Evolutionary conservation across 441 rosid genomes (phyloP).

Genomic region (Pelargonium cotyledonis): DNA sequence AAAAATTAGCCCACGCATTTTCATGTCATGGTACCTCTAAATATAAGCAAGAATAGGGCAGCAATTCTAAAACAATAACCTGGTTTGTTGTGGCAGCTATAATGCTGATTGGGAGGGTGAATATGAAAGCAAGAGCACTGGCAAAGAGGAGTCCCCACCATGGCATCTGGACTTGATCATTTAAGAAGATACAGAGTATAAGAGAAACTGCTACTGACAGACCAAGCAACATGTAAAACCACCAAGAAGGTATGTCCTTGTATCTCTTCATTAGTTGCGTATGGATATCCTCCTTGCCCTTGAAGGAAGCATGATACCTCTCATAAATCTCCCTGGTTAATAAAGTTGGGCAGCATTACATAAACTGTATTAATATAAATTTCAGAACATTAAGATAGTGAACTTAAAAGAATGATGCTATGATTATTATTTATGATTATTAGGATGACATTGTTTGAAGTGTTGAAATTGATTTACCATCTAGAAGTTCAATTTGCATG

Average conservation of each 20-base stretch:
- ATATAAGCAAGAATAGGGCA: neutral
- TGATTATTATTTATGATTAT: neutral
- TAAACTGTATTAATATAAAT: neutral
- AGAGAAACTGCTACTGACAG: constrained; percentile 46
- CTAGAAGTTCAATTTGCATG: neutral
- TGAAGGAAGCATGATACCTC: constrained; percentile 53
- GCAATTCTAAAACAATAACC: constrained; percentile 28
- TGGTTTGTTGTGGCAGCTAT: constrained; percentile 88
- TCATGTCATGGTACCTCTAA: neutral
- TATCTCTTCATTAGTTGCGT: constrained; percentile 72
- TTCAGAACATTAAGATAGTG: neutral
- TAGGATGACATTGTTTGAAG: neutral
- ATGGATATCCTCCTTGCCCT: constrained; percentile 69
- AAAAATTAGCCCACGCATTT: neutral
- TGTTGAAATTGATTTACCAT: neutral
- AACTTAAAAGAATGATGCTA: neutral
- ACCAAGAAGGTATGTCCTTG: constrained; percentile 84
- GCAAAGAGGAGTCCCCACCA: constrained; percentile 88
- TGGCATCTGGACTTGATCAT: constrained; percentile 72
- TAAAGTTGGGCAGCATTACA: constrained; percentile 6
- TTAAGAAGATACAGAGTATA: constrained; percentile 50
- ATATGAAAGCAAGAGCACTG: constrained; percentile 60
- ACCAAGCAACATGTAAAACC: constrained; percentile 58
- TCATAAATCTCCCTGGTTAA: constrained; percentile 55
- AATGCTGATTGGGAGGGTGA: constrained; percentile 81